phyloP scores from a whole-genome alignment of 192 early-diverging fungal species.

The Neocallimastix lanati region DNA sequence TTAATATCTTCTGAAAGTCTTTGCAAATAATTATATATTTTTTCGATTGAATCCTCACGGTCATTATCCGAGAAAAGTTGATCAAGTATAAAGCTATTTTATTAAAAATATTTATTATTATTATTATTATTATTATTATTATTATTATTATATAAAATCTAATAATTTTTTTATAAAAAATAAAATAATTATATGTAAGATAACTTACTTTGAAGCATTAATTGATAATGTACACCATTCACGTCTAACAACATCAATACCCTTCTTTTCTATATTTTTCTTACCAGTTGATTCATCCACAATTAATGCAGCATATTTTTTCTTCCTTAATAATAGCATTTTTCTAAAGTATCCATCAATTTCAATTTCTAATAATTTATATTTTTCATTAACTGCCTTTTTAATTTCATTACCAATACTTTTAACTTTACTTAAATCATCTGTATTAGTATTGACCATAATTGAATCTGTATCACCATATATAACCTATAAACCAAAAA shows the following conservation, averaged over 20 bases:
- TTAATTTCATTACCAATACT: conserved; percentile 68
- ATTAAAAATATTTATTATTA: conserved; percentile 10
- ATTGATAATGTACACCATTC: conserved; percentile 94
- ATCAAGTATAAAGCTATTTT: conserved; percentile 39
- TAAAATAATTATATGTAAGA: no score
- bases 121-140: no score
- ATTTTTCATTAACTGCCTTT: conserved; percentile 71
- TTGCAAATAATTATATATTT: conserved; percentile 57
- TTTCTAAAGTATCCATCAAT: conserved; percentile 84
- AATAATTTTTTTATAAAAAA: no score
- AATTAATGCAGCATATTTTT: conserved; percentile 86
- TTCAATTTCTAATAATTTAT: conserved; percentile 88
- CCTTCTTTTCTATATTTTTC: conserved; percentile 64
- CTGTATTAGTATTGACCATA: conserved; percentile 82
- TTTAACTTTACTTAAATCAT: conserved; percentile 47
- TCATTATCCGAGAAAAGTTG: conserved; percentile 32
- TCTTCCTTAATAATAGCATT: conserved; percentile 87
- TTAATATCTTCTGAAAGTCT: conserved; percentile 53
- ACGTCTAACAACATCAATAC: conserved; percentile 83
- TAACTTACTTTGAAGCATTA: conserved; percentile 58
- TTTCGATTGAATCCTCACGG: conserved; percentile 50
- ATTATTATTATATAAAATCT: no score
- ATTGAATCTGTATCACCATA: conserved; percentile 99
- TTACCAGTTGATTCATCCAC: conserved; percentile 18
- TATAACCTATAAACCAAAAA: no score